Conservation (phyloP, 805 yeast genomes). For the Wickerhamomyces pijperi region DNA sequence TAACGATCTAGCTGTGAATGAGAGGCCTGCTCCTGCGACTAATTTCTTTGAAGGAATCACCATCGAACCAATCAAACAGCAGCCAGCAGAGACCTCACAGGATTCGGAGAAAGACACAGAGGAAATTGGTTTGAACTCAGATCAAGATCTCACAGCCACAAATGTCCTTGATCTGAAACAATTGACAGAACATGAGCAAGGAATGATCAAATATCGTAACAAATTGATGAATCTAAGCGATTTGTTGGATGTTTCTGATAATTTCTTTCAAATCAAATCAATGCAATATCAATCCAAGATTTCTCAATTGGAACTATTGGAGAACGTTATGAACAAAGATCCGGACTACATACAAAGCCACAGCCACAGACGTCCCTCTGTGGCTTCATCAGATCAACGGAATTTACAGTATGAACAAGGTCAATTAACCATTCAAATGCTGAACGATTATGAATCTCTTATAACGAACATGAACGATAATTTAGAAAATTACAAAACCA, state of each 20-base stretch:
- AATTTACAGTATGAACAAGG: neutral
- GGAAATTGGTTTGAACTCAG: too few species aligned
- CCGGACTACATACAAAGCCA: neutral
- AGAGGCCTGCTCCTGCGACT: too few species aligned
- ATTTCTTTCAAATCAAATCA: neutral
- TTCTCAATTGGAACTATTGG: neutral
- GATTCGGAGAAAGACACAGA: too few species aligned
- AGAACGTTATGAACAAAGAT: neutral
- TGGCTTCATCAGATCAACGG: neutral
- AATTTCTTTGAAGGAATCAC: slow-evolving; percentile 10
- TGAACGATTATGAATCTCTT: neutral
- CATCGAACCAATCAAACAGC: slow-evolving; percentile 13
- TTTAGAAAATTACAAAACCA: neutral
- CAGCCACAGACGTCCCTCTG: neutral
- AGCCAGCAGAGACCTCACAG: neutral
- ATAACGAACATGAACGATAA: too few species aligned
- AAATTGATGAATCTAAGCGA: neutral
- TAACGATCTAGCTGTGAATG: too few species aligned
- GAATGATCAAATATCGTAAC: neutral
- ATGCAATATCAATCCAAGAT: neutral
- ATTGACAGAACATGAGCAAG: neutral
- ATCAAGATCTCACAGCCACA: too few species aligned
- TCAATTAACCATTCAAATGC: neutral
- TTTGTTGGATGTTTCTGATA: neutral
- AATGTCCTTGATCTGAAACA: too few species aligned